These are phyloP conservation scores for Blastocystis sp. DNA, from an alignment of 352 stramenopile genomes.

Conservation along the genomic window DNA sequence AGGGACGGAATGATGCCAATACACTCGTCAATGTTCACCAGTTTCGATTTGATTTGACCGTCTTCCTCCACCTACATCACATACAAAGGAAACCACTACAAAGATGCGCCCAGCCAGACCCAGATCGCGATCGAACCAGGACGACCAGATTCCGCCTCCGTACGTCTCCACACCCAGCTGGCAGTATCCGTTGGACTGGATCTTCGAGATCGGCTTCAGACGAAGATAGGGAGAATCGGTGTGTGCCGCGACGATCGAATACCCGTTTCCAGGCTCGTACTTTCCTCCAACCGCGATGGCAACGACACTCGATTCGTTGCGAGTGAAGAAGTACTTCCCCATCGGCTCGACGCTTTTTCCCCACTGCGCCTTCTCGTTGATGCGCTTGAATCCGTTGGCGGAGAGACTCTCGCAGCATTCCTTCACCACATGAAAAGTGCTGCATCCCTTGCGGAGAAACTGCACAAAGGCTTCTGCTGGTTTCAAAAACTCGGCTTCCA, in stretches of 20 bases:
- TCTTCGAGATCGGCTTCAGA: slow-evolving; percentile 82
- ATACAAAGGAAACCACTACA: slow-evolving; percentile 60
- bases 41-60: slow-evolving; percentile 58
- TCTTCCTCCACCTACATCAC: slow-evolving; percentile 58
- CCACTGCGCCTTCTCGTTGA: slow-evolving; percentile 36
- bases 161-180: slow-evolving; percentile 73
- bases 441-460: slow-evolving; percentile 21
- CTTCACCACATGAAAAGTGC: slow-evolving; percentile 50
- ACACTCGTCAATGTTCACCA: slow-evolving; percentile 82
- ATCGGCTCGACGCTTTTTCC: slow-evolving; percentile 62
- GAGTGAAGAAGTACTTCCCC: slow-evolving; percentile 91
- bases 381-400: slow-evolving; percentile 27
- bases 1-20: slow-evolving; percentile 88
- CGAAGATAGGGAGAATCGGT: slow-evolving; percentile 86
- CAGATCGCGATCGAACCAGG: slow-evolving; percentile 92
- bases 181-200: slow-evolving; percentile 72
- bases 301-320: slow-evolving; percentile 81
- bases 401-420: slow-evolving; percentile 14
- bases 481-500: slow-evolving; percentile 51
- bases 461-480: slow-evolving; percentile 34
- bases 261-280: slow-evolving; percentile 78
- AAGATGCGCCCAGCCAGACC: slow-evolving; percentile 80
- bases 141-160: slow-evolving; percentile 87
- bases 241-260: slow-evolving; percentile 88
- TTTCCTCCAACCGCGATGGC: slow-evolving; percentile 84